Evolutionary conservation across 768 basidiomycete genomes (phyloP).

Genomic region (Symmetrospora coprosmae): DNA sequence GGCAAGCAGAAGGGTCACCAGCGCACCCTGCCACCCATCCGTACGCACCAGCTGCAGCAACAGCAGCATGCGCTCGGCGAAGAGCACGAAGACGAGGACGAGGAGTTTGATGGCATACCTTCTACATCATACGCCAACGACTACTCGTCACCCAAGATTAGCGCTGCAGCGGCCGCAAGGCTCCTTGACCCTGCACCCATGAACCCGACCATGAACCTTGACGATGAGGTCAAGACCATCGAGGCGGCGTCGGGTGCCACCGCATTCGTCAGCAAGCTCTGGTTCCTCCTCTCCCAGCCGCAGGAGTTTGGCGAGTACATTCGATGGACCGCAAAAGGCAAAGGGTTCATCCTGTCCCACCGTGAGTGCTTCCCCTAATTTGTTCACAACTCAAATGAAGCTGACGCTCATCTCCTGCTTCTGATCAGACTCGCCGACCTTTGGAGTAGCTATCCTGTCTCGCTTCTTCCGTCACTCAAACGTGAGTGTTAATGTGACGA

Average conservation of each 20-base stretch:
- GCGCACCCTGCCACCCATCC: not conserved
- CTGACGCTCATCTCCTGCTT: no score
- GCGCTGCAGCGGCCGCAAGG: no score
- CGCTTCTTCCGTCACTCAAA: conserved; percentile 18
- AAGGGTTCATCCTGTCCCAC: conserved; percentile 11
- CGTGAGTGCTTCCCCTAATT: no score
- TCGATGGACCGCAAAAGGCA: conserved; percentile 15
- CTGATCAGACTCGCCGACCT: conserved; percentile 17
- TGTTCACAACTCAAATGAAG: no score
- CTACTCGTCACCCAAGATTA: no score
- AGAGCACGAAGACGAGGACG: no score
- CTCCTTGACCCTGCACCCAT: no score
- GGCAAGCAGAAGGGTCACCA: not conserved
- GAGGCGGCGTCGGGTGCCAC: conserved; percentile 15
- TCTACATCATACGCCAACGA: no score
- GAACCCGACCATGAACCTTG: not conserved
- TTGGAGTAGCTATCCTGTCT: conserved; percentile 10
- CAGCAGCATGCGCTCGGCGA: no score
- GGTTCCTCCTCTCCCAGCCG: conserved; percentile 19
- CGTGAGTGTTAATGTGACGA: no score
- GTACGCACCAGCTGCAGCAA: no score
- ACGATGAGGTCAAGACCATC: conserved; percentile 16
- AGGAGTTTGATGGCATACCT: no score
- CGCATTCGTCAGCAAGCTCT: conserved; percentile 2
- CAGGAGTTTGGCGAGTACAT: conserved; percentile 20